A percentile compares a stretch with the other conserved stretches of the same genome.
Evolutionary conservation across 2,329 filamentous ascomycete genomes (phyloP).

Genomic region (Falciphora oryzae): DNA sequence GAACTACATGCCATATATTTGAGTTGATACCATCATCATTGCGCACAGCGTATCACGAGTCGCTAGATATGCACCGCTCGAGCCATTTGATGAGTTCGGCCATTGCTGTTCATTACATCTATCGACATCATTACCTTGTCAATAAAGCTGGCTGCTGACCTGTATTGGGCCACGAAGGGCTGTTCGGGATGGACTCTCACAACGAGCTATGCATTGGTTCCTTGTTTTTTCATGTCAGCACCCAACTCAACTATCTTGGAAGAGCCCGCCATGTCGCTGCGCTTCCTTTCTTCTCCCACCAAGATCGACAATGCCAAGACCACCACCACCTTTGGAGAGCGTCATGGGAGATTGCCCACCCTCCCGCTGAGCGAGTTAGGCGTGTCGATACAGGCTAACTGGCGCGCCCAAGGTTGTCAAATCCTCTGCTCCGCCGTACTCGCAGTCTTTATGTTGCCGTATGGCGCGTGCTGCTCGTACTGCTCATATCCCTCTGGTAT

Average conservation of each 20-base stretch:
- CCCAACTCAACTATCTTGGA: too few relatives aligned
- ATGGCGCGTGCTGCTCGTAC: not conserved
- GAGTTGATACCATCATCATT: not conserved
- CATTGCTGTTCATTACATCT: too few relatives aligned
- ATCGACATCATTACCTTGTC: too few relatives aligned
- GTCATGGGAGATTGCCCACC: too few relatives aligned
- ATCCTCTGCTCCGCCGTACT: not conserved
- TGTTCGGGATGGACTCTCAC: too few relatives aligned
- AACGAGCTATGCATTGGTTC: too few relatives aligned
- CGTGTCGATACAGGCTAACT: not conserved
- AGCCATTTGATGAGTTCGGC: too few relatives aligned
- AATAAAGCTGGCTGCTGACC: too few relatives aligned
- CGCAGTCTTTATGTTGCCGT: not conserved
- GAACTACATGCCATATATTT: not conserved
- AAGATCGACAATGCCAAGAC: not conserved
- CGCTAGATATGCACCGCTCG: not conserved
- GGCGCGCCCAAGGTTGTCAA: not conserved
- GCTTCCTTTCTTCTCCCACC: not conserved
- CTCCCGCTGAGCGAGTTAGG: not conserved
- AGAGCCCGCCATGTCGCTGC: too few relatives aligned
- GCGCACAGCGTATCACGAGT: too few relatives aligned
- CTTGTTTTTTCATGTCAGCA: too few relatives aligned
- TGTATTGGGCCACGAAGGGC: too few relatives aligned
- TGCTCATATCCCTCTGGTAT: conserved; percentile 3
- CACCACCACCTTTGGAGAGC: not conserved